Evolutionary conservation across 1,284 basidiomycete species (phyloP), one percentile per base, ranked within the genome.

Genomic region (Pseudozyma sp.): DNA sequence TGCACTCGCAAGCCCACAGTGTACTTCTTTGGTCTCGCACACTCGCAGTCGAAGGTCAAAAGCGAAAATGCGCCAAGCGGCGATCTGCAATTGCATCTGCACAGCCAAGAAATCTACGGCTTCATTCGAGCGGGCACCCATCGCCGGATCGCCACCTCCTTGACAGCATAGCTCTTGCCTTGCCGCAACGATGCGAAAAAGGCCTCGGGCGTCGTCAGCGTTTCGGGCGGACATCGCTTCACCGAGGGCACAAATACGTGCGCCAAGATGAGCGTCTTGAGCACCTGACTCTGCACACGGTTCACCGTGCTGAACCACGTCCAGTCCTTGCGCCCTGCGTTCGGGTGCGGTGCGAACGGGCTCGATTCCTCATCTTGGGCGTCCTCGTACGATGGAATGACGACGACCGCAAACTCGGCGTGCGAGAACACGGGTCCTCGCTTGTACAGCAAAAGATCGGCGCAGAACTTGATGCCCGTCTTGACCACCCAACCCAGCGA

Each of bases 401-500:
- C 88, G 9, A 96, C 89, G 37, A 97, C 86, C 0, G 94, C 92
- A 78, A 99, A 97, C 92, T 97, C 95, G 17, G 97, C 95, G 84
- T 99, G 97, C 4, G 91, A 88, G 84, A 98, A 98, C 0, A 97
- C 94, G 0, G 96, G 95, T 0, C 97, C 97, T 9, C 92, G 89
- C 64, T 94, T 95, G 85, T 99, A 99, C 34, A 99, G 86, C 14
- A 99, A 88, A 86, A 92, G 94, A 81, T 99, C 97, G 44, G 92
- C 92, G 81, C 94, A 97, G 85, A 99, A 99, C 85, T 99, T 99
- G 87, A 97, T 91, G 3, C 97, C 97, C 29, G 90, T 90, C 84
- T 95, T 94, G 67, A 97, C 91, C 16, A 97, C 92, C 97, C 97
- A 99, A n/a, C 97, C 97, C 5, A 99, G 88, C 2, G 94, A 94